Evolutionary conservation across 1,284 basidiomycete species (phyloP).

Genomic region (Mrakiaceae sp.): DNA sequence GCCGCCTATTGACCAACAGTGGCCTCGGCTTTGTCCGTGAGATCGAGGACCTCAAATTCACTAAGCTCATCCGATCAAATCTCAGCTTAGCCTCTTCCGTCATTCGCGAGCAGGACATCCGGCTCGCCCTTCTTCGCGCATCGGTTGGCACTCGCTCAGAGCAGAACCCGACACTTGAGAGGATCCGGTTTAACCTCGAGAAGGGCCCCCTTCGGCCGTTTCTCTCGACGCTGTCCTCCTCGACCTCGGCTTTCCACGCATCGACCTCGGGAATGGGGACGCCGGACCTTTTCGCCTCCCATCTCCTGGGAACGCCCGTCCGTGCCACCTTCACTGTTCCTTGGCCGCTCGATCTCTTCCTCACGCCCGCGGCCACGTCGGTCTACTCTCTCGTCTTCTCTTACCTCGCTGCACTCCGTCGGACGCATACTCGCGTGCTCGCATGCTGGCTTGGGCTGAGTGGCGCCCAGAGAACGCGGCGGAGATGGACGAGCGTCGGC

Average conservation of each 20-base stretch:
- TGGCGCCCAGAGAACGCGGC: constrained; percentile 63
- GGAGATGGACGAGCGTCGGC: constrained; percentile 71
- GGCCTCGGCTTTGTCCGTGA: constrained; percentile 50
- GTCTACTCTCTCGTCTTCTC: constrained; percentile 67
- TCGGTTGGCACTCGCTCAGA: constrained; percentile 75
- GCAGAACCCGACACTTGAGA: constrained; percentile 57
- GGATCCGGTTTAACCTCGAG: constrained; percentile 60
- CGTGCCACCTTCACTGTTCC: constrained; percentile 54
- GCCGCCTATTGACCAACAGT: too few relatives aligned
- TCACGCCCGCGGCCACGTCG: constrained; percentile 59
- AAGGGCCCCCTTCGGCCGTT: constrained; percentile 65
- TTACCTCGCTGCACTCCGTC: constrained; percentile 69
- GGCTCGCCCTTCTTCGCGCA: constrained; percentile 65
- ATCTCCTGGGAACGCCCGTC: constrained; percentile 66
- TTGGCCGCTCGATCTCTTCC: constrained; percentile 83
- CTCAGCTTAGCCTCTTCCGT: constrained; percentile 45
- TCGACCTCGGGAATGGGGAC: too few relatives aligned
- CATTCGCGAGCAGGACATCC: constrained; percentile 76
- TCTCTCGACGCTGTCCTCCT: constrained; percentile 50
- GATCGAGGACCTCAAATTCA: constrained; percentile 63
- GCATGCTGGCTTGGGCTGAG: constrained; percentile 71
- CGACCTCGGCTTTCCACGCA: not conserved
- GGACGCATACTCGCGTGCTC: constrained; percentile 66
- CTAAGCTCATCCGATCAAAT: constrained; percentile 53
- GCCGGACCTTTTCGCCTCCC: constrained; percentile 48